A percentile compares a stretch with the other conserved stretches of the same genome.
These are phyloP conservation scores for Talaromyces thailandensis DNA, from an alignment of 495 filamentous ascomycete species.

Conservation along the genomic window DNA sequence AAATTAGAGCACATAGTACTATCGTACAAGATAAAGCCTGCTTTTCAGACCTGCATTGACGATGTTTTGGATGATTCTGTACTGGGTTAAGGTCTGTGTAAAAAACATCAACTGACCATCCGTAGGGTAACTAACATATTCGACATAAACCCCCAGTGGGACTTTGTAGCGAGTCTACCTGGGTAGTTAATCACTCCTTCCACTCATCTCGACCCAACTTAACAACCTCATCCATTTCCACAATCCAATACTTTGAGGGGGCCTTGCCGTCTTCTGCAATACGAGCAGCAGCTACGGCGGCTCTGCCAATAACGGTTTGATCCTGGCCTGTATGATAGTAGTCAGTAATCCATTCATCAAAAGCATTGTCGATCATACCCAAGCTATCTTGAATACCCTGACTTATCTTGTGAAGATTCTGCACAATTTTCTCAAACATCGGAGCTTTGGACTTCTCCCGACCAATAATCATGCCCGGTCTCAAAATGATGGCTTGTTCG, in stretches of 20 bases:
- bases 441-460: constrained; percentile 20
- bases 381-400: constrained; percentile 23
- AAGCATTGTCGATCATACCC: constrained; percentile 14
- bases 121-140: not conserved
- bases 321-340: constrained; percentile 17
- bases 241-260: constrained; percentile 23
- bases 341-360: not conserved
- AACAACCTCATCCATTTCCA: constrained; percentile 27
- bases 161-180: not conserved
- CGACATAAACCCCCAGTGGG: not conserved
- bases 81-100: not conserved
- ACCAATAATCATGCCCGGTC: constrained; percentile 31
- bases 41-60: too few relatives aligned
- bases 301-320: constrained; percentile 25
- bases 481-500: constrained; percentile 26
- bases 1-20: too few relatives aligned
- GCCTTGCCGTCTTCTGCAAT: constrained; percentile 25
- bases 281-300: constrained; percentile 26
- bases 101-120: not conserved
- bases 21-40: too few relatives aligned
- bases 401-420: constrained; percentile 15
- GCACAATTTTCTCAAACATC: constrained; percentile 20
- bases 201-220: constrained; percentile 26
- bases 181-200: constrained; percentile 18
- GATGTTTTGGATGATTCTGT: not conserved